These are phyloP conservation scores for Crassisporium funariophilum DNA, from an alignment of 768 basidiomycete genomes.

Conservation along the genomic window DNA sequence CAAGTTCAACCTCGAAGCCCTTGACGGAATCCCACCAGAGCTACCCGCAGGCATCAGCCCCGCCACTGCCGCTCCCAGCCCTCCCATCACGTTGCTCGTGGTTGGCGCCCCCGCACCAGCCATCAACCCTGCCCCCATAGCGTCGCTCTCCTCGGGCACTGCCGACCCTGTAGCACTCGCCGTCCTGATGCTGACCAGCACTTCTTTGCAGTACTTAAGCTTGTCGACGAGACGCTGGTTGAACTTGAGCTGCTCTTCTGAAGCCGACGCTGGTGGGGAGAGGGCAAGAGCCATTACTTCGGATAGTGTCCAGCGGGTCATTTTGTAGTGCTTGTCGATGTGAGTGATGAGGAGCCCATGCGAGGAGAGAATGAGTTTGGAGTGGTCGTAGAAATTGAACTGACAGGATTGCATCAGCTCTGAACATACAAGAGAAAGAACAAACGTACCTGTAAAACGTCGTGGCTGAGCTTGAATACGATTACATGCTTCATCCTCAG, in stretches of 20 bases:
- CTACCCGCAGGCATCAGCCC: constrained; percentile 17
- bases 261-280: constrained; percentile 15
- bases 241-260: constrained; percentile 61
- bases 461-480: constrained; percentile 94
- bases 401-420: constrained; percentile 33
- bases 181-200: constrained; percentile 68
- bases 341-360: constrained; percentile 80
- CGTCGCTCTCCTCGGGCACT: constrained; percentile 26
- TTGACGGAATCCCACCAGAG: constrained; percentile 4
- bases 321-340: constrained; percentile 85
- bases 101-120: neutral
- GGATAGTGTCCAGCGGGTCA: constrained; percentile 72
- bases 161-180: constrained; percentile 47
- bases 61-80: constrained; percentile 15
- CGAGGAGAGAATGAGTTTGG: constrained; percentile 87
- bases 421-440: neutral
- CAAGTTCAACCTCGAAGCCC: no score
- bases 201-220: constrained; percentile 86
- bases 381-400: constrained; percentile 99
- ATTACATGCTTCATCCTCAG: constrained; percentile 97
- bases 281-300: constrained; percentile 66
- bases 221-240: constrained; percentile 71
- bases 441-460: constrained; percentile 80
- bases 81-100: constrained; percentile 1
- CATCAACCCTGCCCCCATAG: constrained; percentile 12